These are phyloP conservation scores for Hypocreales sp. DNA, from an alignment of 2,329 filamentous ascomycete genomes.

Conservation along the genomic window DNA sequence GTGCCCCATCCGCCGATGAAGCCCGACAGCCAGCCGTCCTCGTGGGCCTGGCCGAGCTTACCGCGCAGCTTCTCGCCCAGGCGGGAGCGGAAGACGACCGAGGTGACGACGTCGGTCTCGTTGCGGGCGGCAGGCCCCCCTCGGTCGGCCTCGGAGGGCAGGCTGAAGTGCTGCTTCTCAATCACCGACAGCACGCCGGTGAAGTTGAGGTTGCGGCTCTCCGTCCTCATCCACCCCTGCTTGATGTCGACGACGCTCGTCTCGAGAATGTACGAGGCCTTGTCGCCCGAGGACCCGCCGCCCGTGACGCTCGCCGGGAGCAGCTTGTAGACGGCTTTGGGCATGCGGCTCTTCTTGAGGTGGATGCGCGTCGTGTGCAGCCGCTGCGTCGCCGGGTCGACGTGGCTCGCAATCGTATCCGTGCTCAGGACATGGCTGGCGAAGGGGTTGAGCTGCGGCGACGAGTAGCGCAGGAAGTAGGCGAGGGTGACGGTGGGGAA, in stretches of 20 bases:
- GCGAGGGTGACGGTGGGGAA: constrained; percentile 77
- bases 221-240: constrained; percentile 70
- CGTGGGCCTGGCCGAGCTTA: constrained; percentile 30
- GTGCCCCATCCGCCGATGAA: constrained; percentile 46
- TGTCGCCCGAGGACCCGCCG: constrained; percentile 40
- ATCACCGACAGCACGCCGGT: constrained; percentile 66
- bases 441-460: constrained; percentile 57
- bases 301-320: constrained; percentile 56
- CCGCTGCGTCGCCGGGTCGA: constrained; percentile 59
- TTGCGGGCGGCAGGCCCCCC: constrained; percentile 11
- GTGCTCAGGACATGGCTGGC: constrained; percentile 69
- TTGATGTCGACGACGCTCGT: constrained; percentile 64
- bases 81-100: constrained; percentile 55
- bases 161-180: constrained; percentile 55
- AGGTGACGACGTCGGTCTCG: constrained; percentile 56
- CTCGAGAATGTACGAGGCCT: constrained; percentile 68
- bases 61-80: constrained; percentile 54
- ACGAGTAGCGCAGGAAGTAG: constrained; percentile 78
- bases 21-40: constrained; percentile 34
- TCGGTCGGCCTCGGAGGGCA: constrained; percentile 14
- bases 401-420: constrained; percentile 61
- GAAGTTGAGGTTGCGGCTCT: constrained; percentile 70
- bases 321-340: constrained; percentile 58
- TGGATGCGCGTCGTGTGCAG: constrained; percentile 68
- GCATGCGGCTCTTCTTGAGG: constrained; percentile 67